Evolutionary conservation across 371 early-diverging fungal genomes (phyloP), one percentile per base, ranked within the genome.

Genomic region (Saksenaea oblongispora): DNA sequence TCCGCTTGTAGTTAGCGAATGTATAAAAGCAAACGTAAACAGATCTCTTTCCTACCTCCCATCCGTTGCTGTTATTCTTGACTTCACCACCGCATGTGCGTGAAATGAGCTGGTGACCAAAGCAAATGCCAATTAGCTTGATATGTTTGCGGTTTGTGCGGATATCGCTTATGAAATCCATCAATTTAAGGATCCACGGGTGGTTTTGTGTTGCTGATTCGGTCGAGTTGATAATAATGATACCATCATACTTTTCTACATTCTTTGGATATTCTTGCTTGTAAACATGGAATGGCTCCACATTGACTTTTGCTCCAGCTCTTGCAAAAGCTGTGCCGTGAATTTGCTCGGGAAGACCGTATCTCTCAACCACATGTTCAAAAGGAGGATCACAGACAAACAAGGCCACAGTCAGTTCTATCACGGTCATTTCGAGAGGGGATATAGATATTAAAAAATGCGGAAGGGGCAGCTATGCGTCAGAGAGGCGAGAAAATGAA

Each of bases 21-120:
- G n/a, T n/a, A n/a, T n/a, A n/a, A n/a, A n/a, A n/a, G n/a, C n/a
- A 5, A 66, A 72, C 27, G 8, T 26, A 31, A 15, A 5, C 9
- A 41, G 7, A 26, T 39, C n/a, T 10, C 26, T n/a, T 0, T 18
- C 39, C 64, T 76, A 87, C 84, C 75, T 92, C 92, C 90, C 90
- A 89, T 1, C 90, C 92, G 10, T 71, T 60, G 0, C 74, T 63
- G 65, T 85, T 89, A 64, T 76, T 78, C 39, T 63, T 66, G 7
- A 85, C 84, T 15, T 73, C 64, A 9, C 87, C 90, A 11, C 86
- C 87, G 27, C 81, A 75, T 1, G 92, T 88, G 36, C 84, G 77
- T 8, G 86, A 82, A n/a, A 92, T 75, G 24, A 89, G 75, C 70
- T 92, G 92, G 58, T 90, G 91, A 15, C 92, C 92, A 73, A 90